Evolutionary conservation across 306 rosid species (phyloP).

Genomic region (Ochetophila trinervis): DNA sequence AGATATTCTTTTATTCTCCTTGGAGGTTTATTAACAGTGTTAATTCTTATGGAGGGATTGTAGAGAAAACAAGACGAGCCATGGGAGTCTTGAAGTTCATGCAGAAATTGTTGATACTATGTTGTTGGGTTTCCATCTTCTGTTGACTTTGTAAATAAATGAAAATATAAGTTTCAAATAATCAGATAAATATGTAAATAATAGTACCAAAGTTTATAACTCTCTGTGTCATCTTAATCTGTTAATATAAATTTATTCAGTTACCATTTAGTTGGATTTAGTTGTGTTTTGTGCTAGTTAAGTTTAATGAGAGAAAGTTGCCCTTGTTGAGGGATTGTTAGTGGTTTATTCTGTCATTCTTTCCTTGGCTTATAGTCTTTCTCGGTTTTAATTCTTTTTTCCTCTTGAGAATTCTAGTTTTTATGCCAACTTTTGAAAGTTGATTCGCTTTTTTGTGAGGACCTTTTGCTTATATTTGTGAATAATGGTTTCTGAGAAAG

Average conservation of each 20-base stretch:
- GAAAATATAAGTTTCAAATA: slow-evolving; percentile 39
- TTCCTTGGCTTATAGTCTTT: no score
- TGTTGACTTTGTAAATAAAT: slow-evolving; percentile 63
- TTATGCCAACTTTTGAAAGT: no score
- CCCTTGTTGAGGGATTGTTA: no score
- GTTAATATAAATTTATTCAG: slow-evolving; percentile 29
- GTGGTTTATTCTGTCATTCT: no score
- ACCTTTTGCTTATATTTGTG: no score
- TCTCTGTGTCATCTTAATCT: slow-evolving; percentile 11
- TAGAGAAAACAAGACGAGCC: slow-evolving; percentile 51
- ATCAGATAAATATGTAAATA: slow-evolving; percentile 60
- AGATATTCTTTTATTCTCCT: slow-evolving; percentile 63
- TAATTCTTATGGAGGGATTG: slow-evolving; percentile 43
- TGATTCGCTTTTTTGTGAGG: no score
- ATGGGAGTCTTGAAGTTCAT: slow-evolving; percentile 39
- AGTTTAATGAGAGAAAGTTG: no score
- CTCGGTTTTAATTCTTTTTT: no score
- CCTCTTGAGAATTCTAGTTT: no score
- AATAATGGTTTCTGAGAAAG: no score
- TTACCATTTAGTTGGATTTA: neutral
- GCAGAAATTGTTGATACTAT: slow-evolving; percentile 48
- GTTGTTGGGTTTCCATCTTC: slow-evolving; percentile 37
- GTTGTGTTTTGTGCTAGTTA: neutral
- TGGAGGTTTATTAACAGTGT: slow-evolving; percentile 57
- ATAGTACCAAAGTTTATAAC: slow-evolving; percentile 29